phyloP scores from a whole-genome alignment of 1,139 yeast genomes.

The Yamadazyma oceani region DNA sequence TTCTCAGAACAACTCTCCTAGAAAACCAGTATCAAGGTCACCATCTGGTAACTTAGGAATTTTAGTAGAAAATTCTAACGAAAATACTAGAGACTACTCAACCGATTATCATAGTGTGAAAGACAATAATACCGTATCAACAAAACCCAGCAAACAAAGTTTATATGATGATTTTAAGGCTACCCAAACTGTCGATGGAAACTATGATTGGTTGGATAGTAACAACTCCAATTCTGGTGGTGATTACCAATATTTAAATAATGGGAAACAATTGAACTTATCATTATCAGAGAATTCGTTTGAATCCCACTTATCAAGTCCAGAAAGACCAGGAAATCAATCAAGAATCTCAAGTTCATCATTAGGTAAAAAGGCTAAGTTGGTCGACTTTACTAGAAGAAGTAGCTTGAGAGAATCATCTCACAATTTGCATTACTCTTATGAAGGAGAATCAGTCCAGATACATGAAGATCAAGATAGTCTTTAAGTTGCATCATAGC shows the following conservation, averaged over 20 bases:
- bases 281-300: constrained; percentile 14
- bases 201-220: constrained; percentile 27
- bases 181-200: constrained; percentile 26
- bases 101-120: constrained; percentile 12
- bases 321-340: constrained; percentile 10
- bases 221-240: constrained; percentile 7
- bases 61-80: constrained; percentile 28
- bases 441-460: constrained; percentile 37
- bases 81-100: constrained; percentile 25
- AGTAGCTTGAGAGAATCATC: constrained; percentile 47
- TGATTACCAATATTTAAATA: constrained; percentile 15
- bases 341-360: constrained; percentile 20
- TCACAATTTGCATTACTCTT: constrained; percentile 19
- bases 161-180: constrained; percentile 32
- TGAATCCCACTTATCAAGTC: constrained; percentile 8
- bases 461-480: constrained; percentile 26
- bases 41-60: constrained; percentile 32
- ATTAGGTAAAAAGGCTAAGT: constrained; percentile 37
- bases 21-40: constrained; percentile 23
- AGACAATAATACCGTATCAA: constrained; percentile 3
- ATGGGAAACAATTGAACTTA: constrained; percentile 14
- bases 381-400: constrained; percentile 54
- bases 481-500: not conserved
- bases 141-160: constrained; percentile 13
- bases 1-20: constrained; percentile 12